Conservation (phyloP, 345 rosid genomes). For the Barbarea vulgaris region DNA sequence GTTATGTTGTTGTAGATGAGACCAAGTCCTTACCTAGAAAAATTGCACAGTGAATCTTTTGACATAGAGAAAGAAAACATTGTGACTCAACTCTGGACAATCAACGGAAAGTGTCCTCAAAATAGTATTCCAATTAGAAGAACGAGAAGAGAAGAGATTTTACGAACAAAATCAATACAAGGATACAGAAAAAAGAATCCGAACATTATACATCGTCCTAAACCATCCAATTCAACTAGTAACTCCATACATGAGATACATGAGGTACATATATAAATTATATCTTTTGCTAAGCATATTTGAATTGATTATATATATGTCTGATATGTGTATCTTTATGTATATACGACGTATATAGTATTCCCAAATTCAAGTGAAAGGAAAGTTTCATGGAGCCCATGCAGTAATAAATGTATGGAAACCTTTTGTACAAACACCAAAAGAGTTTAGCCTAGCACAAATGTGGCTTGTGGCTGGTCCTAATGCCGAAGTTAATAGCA, state of each 20-base stretch:
- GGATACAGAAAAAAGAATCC: neutral
- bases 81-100: neutral
- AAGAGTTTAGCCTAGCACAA: slow-evolving; percentile 7
- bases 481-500: neutral
- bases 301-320: neutral
- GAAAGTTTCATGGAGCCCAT: slow-evolving; percentile 8
- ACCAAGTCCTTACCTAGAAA: neutral
- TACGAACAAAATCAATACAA: neutral
- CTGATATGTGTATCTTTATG: neutral
- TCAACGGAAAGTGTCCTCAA: neutral
- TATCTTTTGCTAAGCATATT: no score
- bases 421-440: neutral
- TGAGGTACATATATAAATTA: neutral
- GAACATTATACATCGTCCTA: neutral
- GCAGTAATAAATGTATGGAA: neutral
- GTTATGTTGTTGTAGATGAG: neutral
- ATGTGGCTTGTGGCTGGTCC: neutral
- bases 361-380: neutral
- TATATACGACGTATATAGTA: neutral
- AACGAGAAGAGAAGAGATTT: neutral
- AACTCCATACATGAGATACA: neutral
- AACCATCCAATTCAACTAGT: neutral
- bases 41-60: neutral
- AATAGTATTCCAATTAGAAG: neutral
- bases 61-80: neutral